Evolutionary conservation across 176 grass and related monocot species (phyloP), one percentile per base, ranked within the genome.

Genomic region (Carex kokanica): DNA sequence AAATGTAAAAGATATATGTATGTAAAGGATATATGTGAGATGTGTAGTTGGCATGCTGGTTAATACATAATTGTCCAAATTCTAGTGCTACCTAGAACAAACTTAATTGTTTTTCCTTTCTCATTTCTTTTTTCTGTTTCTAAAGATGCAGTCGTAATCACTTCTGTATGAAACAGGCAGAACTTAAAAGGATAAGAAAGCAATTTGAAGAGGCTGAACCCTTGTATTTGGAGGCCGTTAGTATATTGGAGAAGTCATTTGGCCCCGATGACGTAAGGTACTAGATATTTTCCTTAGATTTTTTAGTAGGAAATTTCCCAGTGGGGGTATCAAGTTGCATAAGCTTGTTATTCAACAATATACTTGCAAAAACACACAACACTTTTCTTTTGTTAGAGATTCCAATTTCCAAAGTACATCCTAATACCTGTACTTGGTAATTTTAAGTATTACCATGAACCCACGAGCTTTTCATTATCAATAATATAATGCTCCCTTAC

Each of bases 191-290:
- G 70, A 82, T 95, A 62, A 94, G 73, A 62, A 93, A 83, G 90
- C 73, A 84, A 78, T 93, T 90, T 85, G 80, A 86, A 29, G 92
- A 91, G 82, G 87, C 95, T 75, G 95, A 98, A 64, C 83, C 78
- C 18, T 66, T 98, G 21, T 98, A 98, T 90, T 49, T 94, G 68
- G 92, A 98, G 87, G 90, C 92, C 83, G 84, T 98, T 91, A 90
- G 86, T 60, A 98, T 94, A 54, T 82, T 98, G 38, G 91, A 98
- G 84, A 89, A 93, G 67, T 91, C 95, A 64, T 91, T 91, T 93
- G 91, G 88, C 83, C 17, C 84, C 51, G 68, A 93, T 87, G 95
- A 95, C 88, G 85, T 98, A 83, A 78, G 95, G 95, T 94, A 88
- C 64, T 79, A 84, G 16, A 73, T 70, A 12, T 77, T 79, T 81